These are phyloP conservation scores for Boletus holoroseus DNA, from an alignment of 1,284 basidiomycete species.

Conservation along the genomic window DNA sequence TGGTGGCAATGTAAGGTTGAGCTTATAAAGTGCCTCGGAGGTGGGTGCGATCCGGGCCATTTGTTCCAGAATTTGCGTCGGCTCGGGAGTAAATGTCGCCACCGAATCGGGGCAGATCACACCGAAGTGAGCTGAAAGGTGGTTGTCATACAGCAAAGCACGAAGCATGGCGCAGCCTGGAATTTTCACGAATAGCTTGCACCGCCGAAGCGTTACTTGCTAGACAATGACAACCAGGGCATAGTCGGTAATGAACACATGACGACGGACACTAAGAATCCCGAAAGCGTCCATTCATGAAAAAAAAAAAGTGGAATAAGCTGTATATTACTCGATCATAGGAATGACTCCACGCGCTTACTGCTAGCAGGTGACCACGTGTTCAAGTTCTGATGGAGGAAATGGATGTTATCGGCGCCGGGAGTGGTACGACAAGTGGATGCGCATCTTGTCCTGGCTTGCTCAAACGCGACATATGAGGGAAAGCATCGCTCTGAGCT, in stretches of 20 bases:
- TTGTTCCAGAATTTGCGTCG: constrained; percentile 12
- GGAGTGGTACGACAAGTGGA: constrained; percentile 3
- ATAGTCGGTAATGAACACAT: background rate
- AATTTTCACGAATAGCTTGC: constrained; percentile 5
- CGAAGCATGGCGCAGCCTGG: background rate
- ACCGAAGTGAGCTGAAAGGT: background rate
- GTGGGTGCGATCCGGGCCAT: background rate
- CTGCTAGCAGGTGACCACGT: constrained; percentile 6
- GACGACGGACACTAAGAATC: background rate
- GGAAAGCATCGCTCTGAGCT: constrained; percentile 7
- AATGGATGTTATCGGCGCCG: background rate
- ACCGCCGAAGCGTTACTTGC: background rate
- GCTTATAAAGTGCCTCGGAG: constrained; percentile 12
- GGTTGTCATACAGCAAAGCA: constrained; percentile 17
- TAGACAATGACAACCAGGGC: background rate
- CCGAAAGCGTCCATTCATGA: background rate
- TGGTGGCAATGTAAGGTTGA: background rate
- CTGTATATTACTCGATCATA: background rate
- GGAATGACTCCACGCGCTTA: background rate
- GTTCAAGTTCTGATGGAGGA: constrained; percentile 1
- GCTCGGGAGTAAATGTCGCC: constrained; percentile 14
- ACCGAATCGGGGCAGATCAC: constrained; percentile 8
- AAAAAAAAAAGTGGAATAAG: background rate
- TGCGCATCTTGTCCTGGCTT: background rate
- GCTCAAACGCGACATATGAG: background rate